phyloP scores from a whole-genome alignment of 495 filamentous ascomycete species.

The Podospora pseudoanserina region DNA sequence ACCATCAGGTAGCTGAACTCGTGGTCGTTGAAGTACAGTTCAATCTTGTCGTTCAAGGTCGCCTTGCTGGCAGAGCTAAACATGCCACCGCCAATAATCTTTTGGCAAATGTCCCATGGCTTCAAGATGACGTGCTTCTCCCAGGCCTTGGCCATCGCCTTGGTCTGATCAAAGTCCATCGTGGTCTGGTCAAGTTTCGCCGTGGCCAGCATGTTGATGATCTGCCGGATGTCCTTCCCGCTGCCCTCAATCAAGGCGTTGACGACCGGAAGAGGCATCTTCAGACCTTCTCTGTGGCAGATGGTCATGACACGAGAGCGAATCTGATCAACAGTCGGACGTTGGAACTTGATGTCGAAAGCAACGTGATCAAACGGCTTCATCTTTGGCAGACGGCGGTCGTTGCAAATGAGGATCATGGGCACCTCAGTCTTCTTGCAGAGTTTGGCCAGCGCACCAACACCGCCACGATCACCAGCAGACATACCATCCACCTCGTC shows the following conservation, averaged over 20 bases:
- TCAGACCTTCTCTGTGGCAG: constrained; percentile 85
- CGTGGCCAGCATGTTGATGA: constrained; percentile 97
- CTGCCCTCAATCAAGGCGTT: constrained; percentile 94
- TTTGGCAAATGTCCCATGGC: constrained; percentile 95
- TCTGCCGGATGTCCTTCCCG: constrained; percentile 91
- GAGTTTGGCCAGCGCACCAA: constrained; percentile 86
- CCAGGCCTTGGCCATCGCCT: constrained; percentile 94
- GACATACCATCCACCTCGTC: constrained; percentile 99
- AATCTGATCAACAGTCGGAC: constrained; percentile 84
- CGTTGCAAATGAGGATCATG: constrained; percentile 97
- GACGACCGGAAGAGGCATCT: constrained; percentile 79
- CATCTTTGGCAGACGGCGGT: constrained; percentile 91
- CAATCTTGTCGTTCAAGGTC: constrained; percentile 93
- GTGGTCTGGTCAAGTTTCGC: constrained; percentile 77
- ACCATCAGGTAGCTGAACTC: constrained; percentile 97
- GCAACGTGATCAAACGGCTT: constrained; percentile 88
- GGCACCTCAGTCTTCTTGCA: constrained; percentile 94
- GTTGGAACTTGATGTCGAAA: constrained; percentile 79
- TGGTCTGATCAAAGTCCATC: constrained; percentile 78
- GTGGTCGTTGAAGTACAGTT: constrained; percentile 98
- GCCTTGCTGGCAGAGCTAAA: constrained; percentile 76
- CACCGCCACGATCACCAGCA: constrained; percentile 91
- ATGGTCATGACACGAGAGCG: constrained; percentile 89
- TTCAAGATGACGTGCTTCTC: constrained; percentile 95
- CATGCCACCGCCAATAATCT: constrained; percentile 83